A percentile compares a stretch with the other conserved stretches of the same genome.
Evolutionary conservation across 2,329 filamentous ascomycete genomes (phyloP).

Genomic region (Diaporthe vaccinii): DNA sequence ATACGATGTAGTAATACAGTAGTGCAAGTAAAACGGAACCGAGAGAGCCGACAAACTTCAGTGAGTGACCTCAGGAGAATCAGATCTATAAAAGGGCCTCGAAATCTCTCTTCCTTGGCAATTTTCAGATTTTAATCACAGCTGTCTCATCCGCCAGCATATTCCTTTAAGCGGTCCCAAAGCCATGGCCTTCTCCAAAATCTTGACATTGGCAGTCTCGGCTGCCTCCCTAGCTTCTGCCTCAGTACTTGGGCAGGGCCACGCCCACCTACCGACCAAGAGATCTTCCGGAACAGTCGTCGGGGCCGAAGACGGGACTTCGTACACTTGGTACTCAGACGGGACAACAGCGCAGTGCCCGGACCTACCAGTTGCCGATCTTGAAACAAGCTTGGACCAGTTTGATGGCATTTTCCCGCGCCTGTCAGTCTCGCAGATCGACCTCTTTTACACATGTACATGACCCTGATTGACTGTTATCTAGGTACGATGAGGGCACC

Average conservation of each 20-base stretch:
- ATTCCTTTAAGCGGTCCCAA: background rate
- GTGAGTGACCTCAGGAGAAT: background rate
- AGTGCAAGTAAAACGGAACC: background rate
- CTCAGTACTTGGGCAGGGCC: slow-evolving; percentile 6
- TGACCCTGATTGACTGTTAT: background rate
- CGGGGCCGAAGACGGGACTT: slow-evolving; percentile 28
- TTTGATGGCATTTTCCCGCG: slow-evolving; percentile 24
- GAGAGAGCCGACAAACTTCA: background rate
- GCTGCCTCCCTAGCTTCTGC: background rate
- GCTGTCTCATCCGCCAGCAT: background rate
- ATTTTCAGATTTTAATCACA: background rate
- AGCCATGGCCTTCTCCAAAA: slow-evolving; percentile 1
- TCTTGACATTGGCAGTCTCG: slow-evolving; percentile 8
- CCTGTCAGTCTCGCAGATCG: background rate
- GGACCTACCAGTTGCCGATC: slow-evolving; percentile 11
- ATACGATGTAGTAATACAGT: background rate
- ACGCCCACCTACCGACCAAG: slow-evolving; percentile 2
- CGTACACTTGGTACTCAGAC: slow-evolving; percentile 8
- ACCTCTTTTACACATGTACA: background rate
- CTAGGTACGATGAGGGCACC: slow-evolving; percentile 11
- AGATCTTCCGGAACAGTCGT: slow-evolving; percentile 20
- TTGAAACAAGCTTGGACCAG: slow-evolving; percentile 23
- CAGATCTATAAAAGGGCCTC: background rate
- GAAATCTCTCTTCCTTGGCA: background rate
- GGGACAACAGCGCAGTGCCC: slow-evolving; percentile 22